Evolutionary conservation across 768 basidiomycete genomes (phyloP), one percentile per base, ranked within the genome.

Genomic region (Pholiota microspora): DNA sequence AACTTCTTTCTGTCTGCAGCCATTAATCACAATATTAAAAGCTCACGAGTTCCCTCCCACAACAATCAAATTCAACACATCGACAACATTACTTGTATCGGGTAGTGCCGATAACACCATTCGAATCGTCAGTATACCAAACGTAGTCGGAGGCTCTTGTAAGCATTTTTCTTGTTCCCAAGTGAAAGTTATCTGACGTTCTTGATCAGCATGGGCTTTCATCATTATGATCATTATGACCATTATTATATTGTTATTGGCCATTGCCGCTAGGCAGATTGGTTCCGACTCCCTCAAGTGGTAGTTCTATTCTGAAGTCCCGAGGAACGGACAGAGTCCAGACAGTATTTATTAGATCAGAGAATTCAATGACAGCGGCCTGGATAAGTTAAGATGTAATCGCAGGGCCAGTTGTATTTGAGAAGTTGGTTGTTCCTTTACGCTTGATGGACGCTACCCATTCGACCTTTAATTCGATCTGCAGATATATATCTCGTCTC

Each of bases 41-140:
- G 91, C 97, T 0, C 96, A 98, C 69, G 94, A 95, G 56, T 94
- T 98, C 69, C 91, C 97, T 3, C 84, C 92, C 4, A 98, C 97
- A 1, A 85, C 89, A 3, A 71, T 99, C 52, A 82, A 82, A 55
- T 99, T 99, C 77, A 96, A 89, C 66, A 88, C 94, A 1, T 77
- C 84, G 5, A 85, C 88, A 10, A 83, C 77, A n/a, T 60, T 95
- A 10, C 78, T 99, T 3, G 81, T 95, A 16, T 92, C 92, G 4
- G 95, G 90, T 15, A 94, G 94, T 61, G 89, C 92, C 7, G 96
- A 98, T 71, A 94, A 91, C 67, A 84, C 88, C 2, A 73, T 98
- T 16, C 83, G 95, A 25, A 74, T 94, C 38, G 81, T 95, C 36
- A 62, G 64, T 21, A 63, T 72, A 57, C 71, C 69, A 18, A 53